Evolutionary conservation across 352 stramenopile genomes (phyloP).

Genomic region (Salisapilia sapeloensis): DNA sequence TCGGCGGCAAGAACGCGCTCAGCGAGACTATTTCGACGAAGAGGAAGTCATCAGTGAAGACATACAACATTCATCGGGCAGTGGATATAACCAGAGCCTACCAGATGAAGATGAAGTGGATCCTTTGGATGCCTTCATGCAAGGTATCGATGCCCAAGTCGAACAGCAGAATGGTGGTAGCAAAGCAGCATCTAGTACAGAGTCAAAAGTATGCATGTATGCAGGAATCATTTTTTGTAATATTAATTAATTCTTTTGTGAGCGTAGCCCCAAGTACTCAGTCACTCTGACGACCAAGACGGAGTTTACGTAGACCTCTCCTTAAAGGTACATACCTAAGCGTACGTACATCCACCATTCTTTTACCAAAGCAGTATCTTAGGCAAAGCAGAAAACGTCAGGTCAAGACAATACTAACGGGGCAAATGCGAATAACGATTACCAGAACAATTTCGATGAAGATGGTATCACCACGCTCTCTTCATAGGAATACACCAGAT

Average conservation of each 20-base stretch:
- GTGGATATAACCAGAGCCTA: neutral
- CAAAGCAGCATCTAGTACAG: neutral
- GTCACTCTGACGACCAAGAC: neutral
- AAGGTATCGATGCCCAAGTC: slow-evolving; percentile 65
- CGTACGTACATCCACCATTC: no score
- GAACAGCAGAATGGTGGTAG: slow-evolving; percentile 12
- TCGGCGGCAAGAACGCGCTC: slow-evolving; percentile 23
- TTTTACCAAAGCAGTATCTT: no score
- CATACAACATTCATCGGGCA: neutral
- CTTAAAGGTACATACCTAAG: no score
- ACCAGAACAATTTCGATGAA: no score
- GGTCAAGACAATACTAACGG: no score
- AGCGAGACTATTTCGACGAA: slow-evolving; percentile 48
- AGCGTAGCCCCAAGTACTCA: neutral
- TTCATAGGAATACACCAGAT: no score
- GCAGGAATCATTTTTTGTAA: neutral
- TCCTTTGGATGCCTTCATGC: slow-evolving; percentile 75
- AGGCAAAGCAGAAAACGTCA: no score
- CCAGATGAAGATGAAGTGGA: slow-evolving; percentile 40
- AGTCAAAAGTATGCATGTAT: neutral
- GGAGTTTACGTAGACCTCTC: neutral
- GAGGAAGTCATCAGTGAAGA: slow-evolving; percentile 21
- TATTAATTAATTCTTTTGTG: neutral
- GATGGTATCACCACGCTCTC: no score
- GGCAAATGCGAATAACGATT: no score